A percentile compares a stretch with the other conserved stretches of the same genome.
Evolutionary conservation across 106 monocot species (phyloP).

Genomic region (Allium fistulosum): DNA sequence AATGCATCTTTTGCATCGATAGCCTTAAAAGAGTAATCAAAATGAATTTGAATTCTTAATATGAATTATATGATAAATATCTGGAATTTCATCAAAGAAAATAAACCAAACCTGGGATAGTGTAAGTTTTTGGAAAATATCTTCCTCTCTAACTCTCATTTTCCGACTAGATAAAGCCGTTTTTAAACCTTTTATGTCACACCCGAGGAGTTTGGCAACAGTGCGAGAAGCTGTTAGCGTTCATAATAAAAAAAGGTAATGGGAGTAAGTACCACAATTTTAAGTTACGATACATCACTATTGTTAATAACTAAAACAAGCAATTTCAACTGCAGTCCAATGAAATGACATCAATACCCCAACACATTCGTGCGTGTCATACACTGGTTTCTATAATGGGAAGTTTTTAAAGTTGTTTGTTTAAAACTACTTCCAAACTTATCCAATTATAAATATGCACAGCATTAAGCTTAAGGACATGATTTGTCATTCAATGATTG

Average conservation of each 20-base stretch:
- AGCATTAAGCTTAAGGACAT: no score
- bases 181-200: conserved; percentile 48
- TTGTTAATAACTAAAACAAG: no score
- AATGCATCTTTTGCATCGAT: conserved; percentile 91
- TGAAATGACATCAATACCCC: no score
- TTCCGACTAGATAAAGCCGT: conserved; percentile 79
- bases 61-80: background rate
- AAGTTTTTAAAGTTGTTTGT: no score
- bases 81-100: conserved; percentile 1
- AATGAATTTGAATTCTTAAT: conserved; percentile 3
- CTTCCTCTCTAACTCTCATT: conserved; percentile 82
- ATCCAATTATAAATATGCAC: background rate
- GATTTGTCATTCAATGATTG: no score
- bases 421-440: background rate
- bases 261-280: no score
- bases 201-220: conserved; percentile 83
- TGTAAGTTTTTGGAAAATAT: conserved; percentile 87
- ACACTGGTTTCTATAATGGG: no score
- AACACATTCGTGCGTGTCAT: no score
- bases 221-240: conserved; percentile 50
- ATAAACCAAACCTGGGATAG: conserved; percentile 62
- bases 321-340: no score
- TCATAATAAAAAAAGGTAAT: background rate
- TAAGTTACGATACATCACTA: no score
- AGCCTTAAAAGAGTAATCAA: conserved; percentile 39